Base-by-base conservation (phyloP, 352 stramenopile genomes). In the Phytophthora boehmeriae region DNA sequence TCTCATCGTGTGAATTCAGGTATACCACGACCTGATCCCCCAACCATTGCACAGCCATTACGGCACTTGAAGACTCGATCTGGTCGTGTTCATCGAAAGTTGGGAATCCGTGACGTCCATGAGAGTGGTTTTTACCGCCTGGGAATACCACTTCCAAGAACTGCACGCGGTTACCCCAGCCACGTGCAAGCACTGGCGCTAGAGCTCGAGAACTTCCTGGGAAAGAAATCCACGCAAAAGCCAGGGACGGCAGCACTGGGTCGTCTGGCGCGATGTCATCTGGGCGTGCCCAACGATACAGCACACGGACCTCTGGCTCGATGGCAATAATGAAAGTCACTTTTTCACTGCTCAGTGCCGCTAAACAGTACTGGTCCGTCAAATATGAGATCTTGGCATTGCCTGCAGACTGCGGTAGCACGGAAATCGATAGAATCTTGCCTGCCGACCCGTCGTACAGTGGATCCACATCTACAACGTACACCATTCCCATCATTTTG, bases 291-390 rank as follows among this genome's bases (percentile, higher is more conserved):
- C 97, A 99, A 43, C 93, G 90, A 75, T 98, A 92, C 32, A 98
- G 74, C 10, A 99, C 93, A 53, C 92, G 95, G 8, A 98, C 93
- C 45, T 95, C 91, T 8, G 95, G 96, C 61, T 98, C 94, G 17
- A 98, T 96, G 4, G 93, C 93, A 17, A 99, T 95, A 19, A 98
- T 88, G 74, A 99, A 99, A 2, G 95, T 98, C 59, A 97, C 90
- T 22, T 95, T 97, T 59, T 97, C 90, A 2, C 90, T 96, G 57
- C 82, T 93, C 28, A 95, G 52, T 0, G 87, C 87, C 27, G 83
- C 86, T 9, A 96, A 59, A 48, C 73, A 93, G 68, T 96, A 96
- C 64, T 92, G 84, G 30, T 96, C 87, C 9, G 85, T 93, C 14
- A 95, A 54, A 62, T 92, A 83, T 35, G 85, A 89, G 54, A 95